Evolutionary conservation across 2,329 filamentous ascomycete genomes (phyloP).

Genomic region (Aspergillus fischeri): DNA sequence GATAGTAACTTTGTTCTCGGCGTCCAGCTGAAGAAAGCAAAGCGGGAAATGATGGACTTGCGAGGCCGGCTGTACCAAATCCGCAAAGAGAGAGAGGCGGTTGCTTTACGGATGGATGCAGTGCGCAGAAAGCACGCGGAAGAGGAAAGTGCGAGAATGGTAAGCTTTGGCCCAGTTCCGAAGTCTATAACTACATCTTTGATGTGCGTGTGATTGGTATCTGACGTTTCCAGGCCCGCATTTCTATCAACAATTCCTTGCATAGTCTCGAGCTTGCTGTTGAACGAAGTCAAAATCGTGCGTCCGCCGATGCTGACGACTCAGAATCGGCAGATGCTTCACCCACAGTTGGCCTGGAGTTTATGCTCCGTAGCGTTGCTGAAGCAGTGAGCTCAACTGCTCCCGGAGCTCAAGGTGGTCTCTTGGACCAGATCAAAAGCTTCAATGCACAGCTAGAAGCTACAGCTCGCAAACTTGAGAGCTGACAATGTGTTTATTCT

Average conservation of each 20-base stretch:
- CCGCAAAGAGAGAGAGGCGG: constrained; percentile 46
- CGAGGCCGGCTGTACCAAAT: constrained; percentile 46
- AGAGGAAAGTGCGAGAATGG: constrained; percentile 34
- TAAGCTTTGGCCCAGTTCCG: constrained; percentile 16
- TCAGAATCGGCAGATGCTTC: constrained; percentile 10
- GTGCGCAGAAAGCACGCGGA: constrained; percentile 41
- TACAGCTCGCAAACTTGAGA: constrained; percentile 26
- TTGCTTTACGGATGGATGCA: constrained; percentile 49
- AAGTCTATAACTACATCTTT: background rate
- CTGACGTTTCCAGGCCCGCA: constrained; percentile 27
- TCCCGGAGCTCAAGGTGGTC: constrained; percentile 36
- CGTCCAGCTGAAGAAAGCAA: constrained; percentile 42
- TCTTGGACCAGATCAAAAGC: constrained; percentile 37
- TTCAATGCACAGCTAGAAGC: constrained; percentile 44
- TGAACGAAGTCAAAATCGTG: constrained; percentile 32
- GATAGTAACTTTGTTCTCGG: constrained; percentile 48
- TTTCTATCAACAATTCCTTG: constrained; percentile 40
- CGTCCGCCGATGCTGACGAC: constrained; percentile 16
- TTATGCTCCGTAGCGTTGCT: constrained; percentile 39
- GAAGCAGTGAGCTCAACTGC: constrained; percentile 38
- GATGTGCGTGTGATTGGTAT: background rate
- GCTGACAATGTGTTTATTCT: constrained; percentile 12
- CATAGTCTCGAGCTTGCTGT: constrained; percentile 40
- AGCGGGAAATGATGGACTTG: constrained; percentile 43
- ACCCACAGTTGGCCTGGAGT: constrained; percentile 37